Evolutionary conservation across 2,329 filamentous ascomycete species (phyloP).

Genomic region (Westerdykella aurantiaca): DNA sequence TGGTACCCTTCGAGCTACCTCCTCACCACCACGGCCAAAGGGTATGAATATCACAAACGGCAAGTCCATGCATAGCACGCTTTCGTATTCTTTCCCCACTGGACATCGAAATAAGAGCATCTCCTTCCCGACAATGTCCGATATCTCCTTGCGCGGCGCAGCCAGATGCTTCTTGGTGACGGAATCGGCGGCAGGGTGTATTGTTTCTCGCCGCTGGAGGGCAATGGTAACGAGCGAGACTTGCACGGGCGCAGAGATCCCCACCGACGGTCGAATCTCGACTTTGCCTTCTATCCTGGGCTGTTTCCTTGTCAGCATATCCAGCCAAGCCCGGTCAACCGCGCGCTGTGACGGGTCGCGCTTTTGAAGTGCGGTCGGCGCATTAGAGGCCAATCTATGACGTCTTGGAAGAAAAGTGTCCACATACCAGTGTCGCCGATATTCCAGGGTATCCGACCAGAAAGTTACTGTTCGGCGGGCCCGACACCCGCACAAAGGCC

Average conservation of each 20-base stretch:
- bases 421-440: constrained; percentile 86
- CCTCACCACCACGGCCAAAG: constrained; percentile 84
- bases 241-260: constrained; percentile 81
- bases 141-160: constrained; percentile 82
- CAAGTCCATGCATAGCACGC: constrained; percentile 89
- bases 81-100: constrained; percentile 77
- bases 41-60: constrained; percentile 97
- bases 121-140: constrained; percentile 92
- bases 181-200: constrained; percentile 92
- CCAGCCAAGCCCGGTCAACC: background rate
- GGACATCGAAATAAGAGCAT: constrained; percentile 84
- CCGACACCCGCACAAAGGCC: constrained; percentile 91
- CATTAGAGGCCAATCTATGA: background rate
- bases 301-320: constrained; percentile 45
- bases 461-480: constrained; percentile 94
- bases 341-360: background rate
- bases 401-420: too few relatives aligned
- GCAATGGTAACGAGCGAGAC: constrained; percentile 92
- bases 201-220: constrained; percentile 87
- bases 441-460: constrained; percentile 96
- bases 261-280: constrained; percentile 82
- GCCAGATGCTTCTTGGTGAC: constrained; percentile 87
- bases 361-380: background rate
- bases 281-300: constrained; percentile 97
- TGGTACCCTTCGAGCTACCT: constrained; percentile 82